Base-by-base conservation (phyloP, 306 rosid genomes). In the Luffa acutangula region DNA sequence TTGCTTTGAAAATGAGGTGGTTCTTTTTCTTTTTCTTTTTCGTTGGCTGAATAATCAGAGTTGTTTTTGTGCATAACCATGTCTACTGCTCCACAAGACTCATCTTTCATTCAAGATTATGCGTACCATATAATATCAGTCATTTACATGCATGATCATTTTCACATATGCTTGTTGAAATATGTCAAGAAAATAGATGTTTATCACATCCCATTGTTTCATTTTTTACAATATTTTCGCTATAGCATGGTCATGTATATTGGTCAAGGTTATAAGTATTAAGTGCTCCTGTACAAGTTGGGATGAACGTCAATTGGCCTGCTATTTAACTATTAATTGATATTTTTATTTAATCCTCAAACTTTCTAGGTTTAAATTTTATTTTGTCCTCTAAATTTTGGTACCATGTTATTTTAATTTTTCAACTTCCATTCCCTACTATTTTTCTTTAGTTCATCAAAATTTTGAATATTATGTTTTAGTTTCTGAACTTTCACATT, bases 1-100 rank as follows among this genome's bases (percentile, higher is more conserved):
- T 76, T 87, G 81, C 89, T 90, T 90, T 82, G 83, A 75, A 76
- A 31, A 84, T 46, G 87, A 87, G 86, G 98, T 95, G 51, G 4
- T 75, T 15, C 10, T 7, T 75, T 49, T 31, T 49, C 82, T 77
- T 21, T 13, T 83, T 76, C 41, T 83, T 78, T 54, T 11, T 10
- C 10, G 70, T 10, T 63, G 31, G 10, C 25, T 56, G 20, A 62
- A 34, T 65, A 14, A 42, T 41, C 76, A 9, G 36, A 39, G 14
- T 20, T 43, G 45, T 70, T 10, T 20, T n/a, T 31, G 34, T 3
- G 57, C n/a, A 45, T 70, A 12, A 6, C 15, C 43, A 4, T 67
- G 51, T 8, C 21, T 42, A 18, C 15, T 69, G 17, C 53, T 67
- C 53, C 75, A 42, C 42, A n/a, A 69, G 53, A 39, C 8, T 42